Evolutionary conservation across 805 yeast genomes (phyloP), one percentile per base, ranked within the genome.

Genomic region (Starmerella stigmatis): DNA sequence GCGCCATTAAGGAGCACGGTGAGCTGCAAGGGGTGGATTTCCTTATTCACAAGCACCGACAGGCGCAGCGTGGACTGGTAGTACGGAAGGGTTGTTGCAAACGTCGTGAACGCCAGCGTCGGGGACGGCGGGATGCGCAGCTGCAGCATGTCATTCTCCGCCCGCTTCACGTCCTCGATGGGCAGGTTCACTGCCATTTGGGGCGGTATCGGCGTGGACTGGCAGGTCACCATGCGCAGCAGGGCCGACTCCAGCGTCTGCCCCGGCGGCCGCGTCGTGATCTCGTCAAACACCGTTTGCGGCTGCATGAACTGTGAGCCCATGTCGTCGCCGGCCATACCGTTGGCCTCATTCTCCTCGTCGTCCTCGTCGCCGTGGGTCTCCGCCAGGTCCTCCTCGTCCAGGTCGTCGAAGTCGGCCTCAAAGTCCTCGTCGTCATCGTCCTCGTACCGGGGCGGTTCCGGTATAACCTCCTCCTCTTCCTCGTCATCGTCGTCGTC

Each of bases 31-130:
- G 61, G 61, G 46, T 60, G 60, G 47, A 68, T 64, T 25, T 62
- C 55, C 41, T 67, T 69, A 50, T 71, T 67, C 42, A 78, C 61
- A 22, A 66, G 61, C 4, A 72, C 70, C 19, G 66, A 56, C 4
- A 76, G 58, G 4, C 71, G 64, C 37, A 76, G 58, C 1, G 76
- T 68, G 27, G 70, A 69, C 31, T 74, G 71, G 35, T 64, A 63
- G 11, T 67, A 60, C 11, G 80, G 78, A 43, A 78, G 59, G 13
- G 67, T 65, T 11, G 58, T 50, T 3, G 56, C 44, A 35, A 33
- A 56, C 2, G 57, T 46, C 10, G 56, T 53, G 47, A 54, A 49
- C 7, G 47, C 49, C 25, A 53, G 51, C 12, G 47, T 37, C 15
- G 48, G 47, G 15, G 59, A 46, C 9, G 60, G 59, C 17, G 54